Evolutionary conservation across 192 early-diverging fungal species (phyloP), one percentile per base, ranked within the genome.

Genomic region (Backusella australiensis): DNA sequence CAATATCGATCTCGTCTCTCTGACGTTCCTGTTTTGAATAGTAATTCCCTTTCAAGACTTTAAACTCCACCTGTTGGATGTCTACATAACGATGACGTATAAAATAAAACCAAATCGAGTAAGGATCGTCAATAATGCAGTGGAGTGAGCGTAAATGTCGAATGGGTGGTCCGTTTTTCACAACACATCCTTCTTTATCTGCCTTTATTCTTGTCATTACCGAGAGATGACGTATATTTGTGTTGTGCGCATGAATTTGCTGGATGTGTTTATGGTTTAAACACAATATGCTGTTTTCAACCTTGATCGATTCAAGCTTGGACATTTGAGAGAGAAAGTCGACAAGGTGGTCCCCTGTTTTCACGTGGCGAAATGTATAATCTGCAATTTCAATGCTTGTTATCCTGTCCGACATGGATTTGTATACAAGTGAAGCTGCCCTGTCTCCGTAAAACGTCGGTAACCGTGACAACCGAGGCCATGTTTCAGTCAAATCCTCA

Each of bases 81-180:
- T 69, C 68, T 14, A 69, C 12, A 38, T 69, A 35, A 0, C 38
- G 19, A 23, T 69, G 38, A 12, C 38, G 38, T n/a, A 69, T 41
- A 39, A 69, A 23, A 12, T 21, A 41, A 17, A 69, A 69, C 68
- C 68, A 69, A 69, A 38, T 23, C 23, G 68, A 69, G n/a, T 38
- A 39, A 39, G 68, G 68, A 23, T 69, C 68, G 38, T 69, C 68
- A 69, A 69, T 69, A 15, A 38, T 38, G 21, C 68, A 69, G 35
- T 35, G 35, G 6, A 69, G 21, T 23, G 68, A 21, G 34, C 38
- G 34, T 38, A 69, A 11, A 23, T 38, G 15, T 21, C n/a, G 17
- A 41, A 23, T 35, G 23, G 68, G 56, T 11, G n/a, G 7, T 23
- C n/a, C 38, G 1, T 63, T 26, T 29, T 63, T 63, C 9, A 63